phyloP scores from a whole-genome alignment of 352 stramenopile genomes.

The Aphanomyces astaci region DNA sequence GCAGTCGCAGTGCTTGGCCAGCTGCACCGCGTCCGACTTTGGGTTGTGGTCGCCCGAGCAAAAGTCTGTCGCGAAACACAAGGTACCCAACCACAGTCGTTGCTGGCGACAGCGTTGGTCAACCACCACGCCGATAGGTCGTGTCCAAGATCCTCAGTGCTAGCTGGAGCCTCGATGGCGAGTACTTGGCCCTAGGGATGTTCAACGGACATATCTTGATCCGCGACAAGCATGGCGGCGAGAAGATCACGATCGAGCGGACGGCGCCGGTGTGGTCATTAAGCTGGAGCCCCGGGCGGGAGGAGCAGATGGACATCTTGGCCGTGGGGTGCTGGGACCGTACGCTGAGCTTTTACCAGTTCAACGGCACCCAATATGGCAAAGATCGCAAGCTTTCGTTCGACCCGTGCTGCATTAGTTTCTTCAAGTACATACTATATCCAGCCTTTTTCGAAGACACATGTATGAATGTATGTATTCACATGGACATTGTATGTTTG shows the following conservation, averaged over 20 bases:
- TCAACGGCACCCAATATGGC: constrained; percentile 72
- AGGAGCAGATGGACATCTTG: constrained; percentile 80
- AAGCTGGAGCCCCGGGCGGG: constrained; percentile 68
- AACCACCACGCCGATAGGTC: no score
- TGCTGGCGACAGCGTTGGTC: no score
- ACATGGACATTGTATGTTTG: no score
- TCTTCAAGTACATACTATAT: constrained; percentile 53
- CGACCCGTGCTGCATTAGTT: constrained; percentile 85
- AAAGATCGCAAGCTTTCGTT: constrained; percentile 88
- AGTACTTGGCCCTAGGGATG: constrained; percentile 86
- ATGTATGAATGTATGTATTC: not conserved
- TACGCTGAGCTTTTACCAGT: constrained; percentile 88
- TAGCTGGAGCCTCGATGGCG: constrained; percentile 88
- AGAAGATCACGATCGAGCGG: constrained; percentile 87
- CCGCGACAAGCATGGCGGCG: constrained; percentile 83
- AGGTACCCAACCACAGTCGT: no score
- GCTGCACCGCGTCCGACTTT: constrained; percentile 91
- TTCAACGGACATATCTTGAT: constrained; percentile 89
- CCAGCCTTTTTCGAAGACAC: not conserved
- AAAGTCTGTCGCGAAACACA: constrained; percentile 92
- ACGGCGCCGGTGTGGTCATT: constrained; percentile 81
- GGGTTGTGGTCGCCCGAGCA: constrained; percentile 90
- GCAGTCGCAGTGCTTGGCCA: constrained; percentile 86
- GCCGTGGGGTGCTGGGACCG: constrained; percentile 92
- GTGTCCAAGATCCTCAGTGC: constrained; percentile 88